Base-by-base conservation (phyloP, 371 early-diverging fungal genomes). In the Lichtheimia corymbifera region DNA sequence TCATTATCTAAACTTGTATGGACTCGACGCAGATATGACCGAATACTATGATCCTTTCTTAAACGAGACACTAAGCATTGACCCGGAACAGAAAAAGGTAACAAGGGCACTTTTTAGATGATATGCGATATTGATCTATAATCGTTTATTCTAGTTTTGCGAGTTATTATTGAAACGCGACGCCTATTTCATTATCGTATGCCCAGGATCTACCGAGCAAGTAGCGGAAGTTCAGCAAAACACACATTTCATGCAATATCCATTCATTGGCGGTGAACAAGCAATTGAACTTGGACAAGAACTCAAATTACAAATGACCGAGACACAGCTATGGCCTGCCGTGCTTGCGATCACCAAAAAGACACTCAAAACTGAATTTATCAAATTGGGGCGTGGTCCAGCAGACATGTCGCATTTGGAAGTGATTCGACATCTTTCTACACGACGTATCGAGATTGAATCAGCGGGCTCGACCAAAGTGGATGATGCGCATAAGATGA, bases 121-220 rank as follows among this genome's bases (percentile, higher is more conserved):
- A 17, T n/a, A 28, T 12, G 4, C 2, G 0, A 55, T 41, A 30
- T 44, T 55, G n/a, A 28, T 22, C 6, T 60, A 17, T 30, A 27
- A 13, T n/a, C 43, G 42, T 44, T 55, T 30, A 50, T 58, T 2
- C 22, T 47, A 79, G 80, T 68, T 73, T 41, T 74, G 64, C 58
- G 62, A 63, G 12, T 28, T 69, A 3, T 53, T 79, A n/a, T 52
- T 79, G 50, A 61, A 63, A 52, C 53, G 64, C 9, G 80, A 79
- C 50, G 72, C 80, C 5, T 76, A 79, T 50, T 79, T 70, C 50
- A 65, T 79, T 24, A 58, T 76, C 14, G 30, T 79, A 9, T 79
- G 80, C 41, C 80, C 80, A 24, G 80, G 80, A 9, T 51, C 62
- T n/a, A 28, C 50, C 20, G 40, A 40, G 6, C 64, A 61, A 47